Evolutionary conservation across 768 basidiomycete species (phyloP).

Genomic region (Pluteus cervinus): DNA sequence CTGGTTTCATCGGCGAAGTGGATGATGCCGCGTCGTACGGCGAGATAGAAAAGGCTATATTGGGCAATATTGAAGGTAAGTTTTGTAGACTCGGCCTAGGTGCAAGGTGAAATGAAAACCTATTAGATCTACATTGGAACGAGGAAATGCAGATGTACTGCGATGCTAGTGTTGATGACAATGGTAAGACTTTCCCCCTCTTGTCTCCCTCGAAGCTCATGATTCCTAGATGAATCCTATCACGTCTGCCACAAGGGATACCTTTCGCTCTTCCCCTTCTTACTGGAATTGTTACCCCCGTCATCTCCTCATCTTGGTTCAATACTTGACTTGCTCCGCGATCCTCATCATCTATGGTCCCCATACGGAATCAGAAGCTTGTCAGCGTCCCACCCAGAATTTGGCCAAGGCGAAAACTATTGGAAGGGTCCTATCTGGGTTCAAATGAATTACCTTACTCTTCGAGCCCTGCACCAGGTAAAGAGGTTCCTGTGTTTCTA

Average conservation of each 20-base stretch:
- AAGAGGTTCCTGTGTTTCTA: slow-evolving; percentile 7
- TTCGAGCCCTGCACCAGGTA: slow-evolving; percentile 76
- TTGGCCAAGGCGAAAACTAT: slow-evolving; percentile 92
- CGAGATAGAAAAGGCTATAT: slow-evolving; percentile 73
- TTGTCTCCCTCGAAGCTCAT: neutral
- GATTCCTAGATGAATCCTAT: slow-evolving; percentile 73
- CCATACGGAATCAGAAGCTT: slow-evolving; percentile 84
- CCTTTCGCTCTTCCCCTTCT: slow-evolving; percentile 89
- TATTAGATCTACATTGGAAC: slow-evolving; percentile 86
- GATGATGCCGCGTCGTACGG: slow-evolving; percentile 77
- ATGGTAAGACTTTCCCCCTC: slow-evolving; percentile 46
- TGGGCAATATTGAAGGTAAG: slow-evolving; percentile 81
- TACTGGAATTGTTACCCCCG: slow-evolving; percentile 73
- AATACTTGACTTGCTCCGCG: slow-evolving; percentile 74
- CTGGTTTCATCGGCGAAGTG: slow-evolving; percentile 78
- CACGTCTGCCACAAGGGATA: slow-evolving; percentile 92
- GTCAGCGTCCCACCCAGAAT: slow-evolving; percentile 83
- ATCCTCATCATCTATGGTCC: slow-evolving; percentile 89
- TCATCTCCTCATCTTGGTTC: slow-evolving; percentile 74
- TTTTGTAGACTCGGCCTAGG: no score
- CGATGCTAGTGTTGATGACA: slow-evolving; percentile 77
- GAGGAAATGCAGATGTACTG: slow-evolving; percentile 91
- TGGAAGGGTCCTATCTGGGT: slow-evolving; percentile 98
- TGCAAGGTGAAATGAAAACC: no score
- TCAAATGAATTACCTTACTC: slow-evolving; percentile 92